Base-by-base conservation (phyloP, 371 early-diverging fungal species). In the Syncephalastrum contaminatum region DNA sequence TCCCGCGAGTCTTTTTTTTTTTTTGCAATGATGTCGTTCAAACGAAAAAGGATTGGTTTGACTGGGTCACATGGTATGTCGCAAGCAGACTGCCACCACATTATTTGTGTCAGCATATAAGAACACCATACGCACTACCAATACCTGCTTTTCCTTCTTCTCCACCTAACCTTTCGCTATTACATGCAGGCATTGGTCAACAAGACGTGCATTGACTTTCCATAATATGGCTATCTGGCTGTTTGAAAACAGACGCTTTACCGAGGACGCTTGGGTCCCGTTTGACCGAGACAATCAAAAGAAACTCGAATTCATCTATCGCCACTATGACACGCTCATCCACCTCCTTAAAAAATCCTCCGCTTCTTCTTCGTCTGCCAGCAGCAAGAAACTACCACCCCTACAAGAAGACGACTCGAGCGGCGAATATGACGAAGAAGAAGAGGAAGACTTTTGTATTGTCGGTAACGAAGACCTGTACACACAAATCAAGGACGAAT, bases 281-380 rank as follows among this genome's bases (percentile, higher is more conserved):
- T 70, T 70, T 49, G 71, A 70, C 59, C 64, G 66, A 50, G 22
- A 25, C 8, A 70, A 70, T 25, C 71, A 70, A 60, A 67, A 60
- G 50, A 67, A 67, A 47, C 60, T 70, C n/a, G 71, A 70, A 54
- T 70, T 59, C 39, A 54, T 64, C 27, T 70, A 64, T 45, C 49
- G 67, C 43, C 71, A 70, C 39, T 65, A 70, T 43, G 67, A 67
- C 22, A 54, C 49, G n/a, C 51, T 62, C 2, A 30, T 30, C 10
- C 36, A 12, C 6, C 36, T 30, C 36, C 36, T 30, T 10, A 30
- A 30, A 30, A 30, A 30, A 30, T 30, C 36, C 36, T 30, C 36
- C 36, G 10, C 36, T 10, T 30, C 20, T 22, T 20, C 36, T 42
- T 18, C 14, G 25, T 21, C 41, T 46, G 22, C 40, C 53, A n/a